These are phyloP conservation scores for Neoboletus subvelutipes DNA, from an alignment of 768 basidiomycete genomes.

Conservation along the genomic window DNA sequence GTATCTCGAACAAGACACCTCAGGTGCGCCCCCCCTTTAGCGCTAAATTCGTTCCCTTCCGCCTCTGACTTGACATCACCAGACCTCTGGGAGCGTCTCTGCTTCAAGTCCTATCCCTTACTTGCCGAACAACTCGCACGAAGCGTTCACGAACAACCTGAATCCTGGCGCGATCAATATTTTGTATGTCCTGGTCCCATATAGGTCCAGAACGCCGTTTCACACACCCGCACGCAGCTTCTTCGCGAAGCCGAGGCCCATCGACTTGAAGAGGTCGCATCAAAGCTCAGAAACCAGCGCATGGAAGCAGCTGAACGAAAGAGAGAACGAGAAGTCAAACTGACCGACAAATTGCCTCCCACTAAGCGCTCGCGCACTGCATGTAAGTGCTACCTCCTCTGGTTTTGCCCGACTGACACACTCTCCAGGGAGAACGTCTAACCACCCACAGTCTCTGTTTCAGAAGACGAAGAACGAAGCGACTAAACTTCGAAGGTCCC, in stretches of 20 bases:
- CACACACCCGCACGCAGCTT: slow-evolving; percentile 37
- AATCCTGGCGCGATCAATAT: slow-evolving; percentile 68
- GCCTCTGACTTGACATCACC: slow-evolving; percentile 10
- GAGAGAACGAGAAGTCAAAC: slow-evolving; percentile 73
- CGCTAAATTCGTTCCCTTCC: neutral
- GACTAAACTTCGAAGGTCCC: slow-evolving; percentile 60
- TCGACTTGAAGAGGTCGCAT: slow-evolving; percentile 62
- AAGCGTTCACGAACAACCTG: slow-evolving; percentile 44
- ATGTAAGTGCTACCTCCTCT: slow-evolving; percentile 43
- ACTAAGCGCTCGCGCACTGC: slow-evolving; percentile 57
- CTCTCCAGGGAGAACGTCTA: slow-evolving; percentile 37
- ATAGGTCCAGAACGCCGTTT: neutral
- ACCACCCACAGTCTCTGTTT: slow-evolving; percentile 65
- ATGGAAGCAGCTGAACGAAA: slow-evolving; percentile 72
- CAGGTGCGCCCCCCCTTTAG: slow-evolving; percentile 39
- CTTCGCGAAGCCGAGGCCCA: slow-evolving; percentile 59
- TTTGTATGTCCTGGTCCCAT: slow-evolving; percentile 47
- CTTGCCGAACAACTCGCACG: slow-evolving; percentile 47
- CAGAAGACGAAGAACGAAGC: slow-evolving; percentile 76
- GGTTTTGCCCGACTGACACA: slow-evolving; percentile 13
- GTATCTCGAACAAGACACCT: slow-evolving; percentile 56
- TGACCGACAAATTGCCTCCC: slow-evolving; percentile 68
- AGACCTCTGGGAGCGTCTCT: slow-evolving; percentile 71
- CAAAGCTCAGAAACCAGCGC: slow-evolving; percentile 63
- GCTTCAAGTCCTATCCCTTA: slow-evolving; percentile 58